Evolutionary conservation across 768 basidiomycete genomes (phyloP).

Genomic region (Harrya chromipes): DNA sequence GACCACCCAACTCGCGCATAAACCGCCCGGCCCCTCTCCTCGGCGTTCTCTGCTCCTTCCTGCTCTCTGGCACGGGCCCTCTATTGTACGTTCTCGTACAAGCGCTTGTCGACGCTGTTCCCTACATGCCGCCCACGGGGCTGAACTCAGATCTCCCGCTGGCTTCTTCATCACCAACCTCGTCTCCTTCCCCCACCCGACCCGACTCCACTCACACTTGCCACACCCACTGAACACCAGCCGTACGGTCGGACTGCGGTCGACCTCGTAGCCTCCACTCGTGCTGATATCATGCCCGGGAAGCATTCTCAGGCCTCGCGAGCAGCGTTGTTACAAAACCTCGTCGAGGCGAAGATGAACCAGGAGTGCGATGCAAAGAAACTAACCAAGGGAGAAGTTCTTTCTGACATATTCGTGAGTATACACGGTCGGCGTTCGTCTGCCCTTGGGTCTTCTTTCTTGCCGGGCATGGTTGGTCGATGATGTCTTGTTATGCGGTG

Average conservation of each 20-base stretch:
- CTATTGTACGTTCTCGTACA: constrained; percentile 60
- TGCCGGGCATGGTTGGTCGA: constrained; percentile 44
- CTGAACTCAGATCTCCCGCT: constrained; percentile 66
- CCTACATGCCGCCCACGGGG: constrained; percentile 43
- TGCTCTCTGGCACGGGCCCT: constrained; percentile 67
- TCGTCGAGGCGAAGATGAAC: constrained; percentile 47
- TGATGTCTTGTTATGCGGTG: background rate
- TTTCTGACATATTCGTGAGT: constrained; percentile 49
- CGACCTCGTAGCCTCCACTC: constrained; percentile 52
- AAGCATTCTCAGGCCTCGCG: constrained; percentile 21
- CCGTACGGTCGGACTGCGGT: constrained; percentile 84
- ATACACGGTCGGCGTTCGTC: background rate
- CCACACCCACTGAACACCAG: constrained; percentile 76
- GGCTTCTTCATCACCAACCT: constrained; percentile 80
- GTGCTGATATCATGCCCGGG: constrained; percentile 32
- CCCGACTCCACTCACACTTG: constrained; percentile 57
- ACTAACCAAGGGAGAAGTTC: constrained; percentile 43
- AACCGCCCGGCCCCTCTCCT: constrained; percentile 52
- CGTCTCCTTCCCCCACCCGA: constrained; percentile 73
- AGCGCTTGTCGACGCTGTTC: constrained; percentile 58
- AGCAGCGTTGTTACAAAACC: constrained; percentile 41
- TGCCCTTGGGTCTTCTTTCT: constrained; percentile 40
- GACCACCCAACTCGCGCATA: background rate
- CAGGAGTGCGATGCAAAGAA: constrained; percentile 29
- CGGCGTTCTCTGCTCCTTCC: constrained; percentile 70